Evolutionary conservation across 345 rosid species (phyloP).

Genomic region (Barbarea vulgaris): DNA sequence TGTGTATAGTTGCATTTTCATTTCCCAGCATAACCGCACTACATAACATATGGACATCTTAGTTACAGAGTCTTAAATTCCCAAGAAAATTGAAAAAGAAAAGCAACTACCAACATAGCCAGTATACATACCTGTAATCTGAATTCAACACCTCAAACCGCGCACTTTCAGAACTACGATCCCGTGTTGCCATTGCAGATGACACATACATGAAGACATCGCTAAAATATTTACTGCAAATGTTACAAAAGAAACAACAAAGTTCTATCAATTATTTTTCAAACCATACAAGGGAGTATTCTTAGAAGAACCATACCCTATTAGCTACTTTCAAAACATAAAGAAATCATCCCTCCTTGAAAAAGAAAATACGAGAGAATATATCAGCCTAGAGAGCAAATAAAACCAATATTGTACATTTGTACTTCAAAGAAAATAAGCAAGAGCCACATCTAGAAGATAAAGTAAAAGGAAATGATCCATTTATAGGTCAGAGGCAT

Average conservation of each 20-base stretch:
- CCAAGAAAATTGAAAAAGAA: slow-evolving; percentile 20
- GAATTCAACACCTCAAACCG: slow-evolving; percentile 86
- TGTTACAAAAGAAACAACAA: slow-evolving; percentile 7
- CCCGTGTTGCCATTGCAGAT: slow-evolving; percentile 89
- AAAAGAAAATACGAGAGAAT: slow-evolving; percentile 14
- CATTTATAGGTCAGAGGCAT: background rate
- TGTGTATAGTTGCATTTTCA: slow-evolving; percentile 80
- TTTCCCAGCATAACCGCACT: slow-evolving; percentile 82
- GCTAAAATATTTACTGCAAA: slow-evolving; percentile 88
- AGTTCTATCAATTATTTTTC: slow-evolving; percentile 27
- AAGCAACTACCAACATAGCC: slow-evolving; percentile 14
- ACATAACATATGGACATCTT: slow-evolving; percentile 38
- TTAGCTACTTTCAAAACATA: slow-evolving; percentile 22
- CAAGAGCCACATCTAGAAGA: slow-evolving; percentile 22
- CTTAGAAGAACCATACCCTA: slow-evolving; percentile 1
- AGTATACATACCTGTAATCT: slow-evolving; percentile 62
- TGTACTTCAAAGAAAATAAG: background rate
- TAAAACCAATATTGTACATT: background rate
- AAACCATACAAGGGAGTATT: slow-evolving; percentile 18
- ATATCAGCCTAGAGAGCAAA: slow-evolving; percentile 12
- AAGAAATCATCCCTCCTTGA: slow-evolving; percentile 14
- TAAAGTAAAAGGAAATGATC: slow-evolving; percentile 6
- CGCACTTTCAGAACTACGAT: slow-evolving; percentile 94
- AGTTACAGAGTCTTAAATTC: slow-evolving; percentile 9
- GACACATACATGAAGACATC: slow-evolving; percentile 81